A percentile compares a stretch with the other conserved stretches of the same genome.
Conservation (phyloP, 345 rosid species). For the Eucalyptus viminalis region DNA sequence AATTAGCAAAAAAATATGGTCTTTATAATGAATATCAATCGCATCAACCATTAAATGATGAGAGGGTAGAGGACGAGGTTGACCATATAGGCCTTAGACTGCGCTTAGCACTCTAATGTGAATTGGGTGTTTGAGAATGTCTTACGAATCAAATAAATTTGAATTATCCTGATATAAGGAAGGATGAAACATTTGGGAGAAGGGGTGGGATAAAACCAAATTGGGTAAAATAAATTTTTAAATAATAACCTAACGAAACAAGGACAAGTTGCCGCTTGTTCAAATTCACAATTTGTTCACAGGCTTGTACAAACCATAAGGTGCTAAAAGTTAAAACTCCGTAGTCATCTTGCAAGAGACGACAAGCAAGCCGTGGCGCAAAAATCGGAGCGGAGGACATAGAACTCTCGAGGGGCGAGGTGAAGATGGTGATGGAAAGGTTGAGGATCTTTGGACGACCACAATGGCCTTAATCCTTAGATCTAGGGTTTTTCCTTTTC, state of each 20-base stretch:
- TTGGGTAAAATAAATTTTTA: neutral
- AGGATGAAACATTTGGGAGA: neutral
- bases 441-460: neutral
- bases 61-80: neutral
- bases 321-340: neutral
- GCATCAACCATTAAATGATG: neutral
- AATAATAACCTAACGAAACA: too few relatives aligned
- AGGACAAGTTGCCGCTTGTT: too few relatives aligned
- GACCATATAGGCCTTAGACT: neutral
- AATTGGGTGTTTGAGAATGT: neutral
- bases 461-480: neutral
- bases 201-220: neutral
- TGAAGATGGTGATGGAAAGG: too few relatives aligned
- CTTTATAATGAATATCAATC: neutral
- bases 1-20: neutral
- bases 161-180: neutral
- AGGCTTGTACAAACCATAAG: neutral
- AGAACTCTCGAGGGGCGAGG: too few relatives aligned
- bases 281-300: too few relatives aligned
- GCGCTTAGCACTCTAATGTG: fast-evolving
- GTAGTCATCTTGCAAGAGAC: neutral
- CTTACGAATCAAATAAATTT: neutral
- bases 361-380: too few relatives aligned
- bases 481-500: neutral
- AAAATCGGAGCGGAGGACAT: too few relatives aligned